phyloP scores from a whole-genome alignment of 2,329 filamentous ascomycete genomes.

The Conoideocrella luteorostrata region DNA sequence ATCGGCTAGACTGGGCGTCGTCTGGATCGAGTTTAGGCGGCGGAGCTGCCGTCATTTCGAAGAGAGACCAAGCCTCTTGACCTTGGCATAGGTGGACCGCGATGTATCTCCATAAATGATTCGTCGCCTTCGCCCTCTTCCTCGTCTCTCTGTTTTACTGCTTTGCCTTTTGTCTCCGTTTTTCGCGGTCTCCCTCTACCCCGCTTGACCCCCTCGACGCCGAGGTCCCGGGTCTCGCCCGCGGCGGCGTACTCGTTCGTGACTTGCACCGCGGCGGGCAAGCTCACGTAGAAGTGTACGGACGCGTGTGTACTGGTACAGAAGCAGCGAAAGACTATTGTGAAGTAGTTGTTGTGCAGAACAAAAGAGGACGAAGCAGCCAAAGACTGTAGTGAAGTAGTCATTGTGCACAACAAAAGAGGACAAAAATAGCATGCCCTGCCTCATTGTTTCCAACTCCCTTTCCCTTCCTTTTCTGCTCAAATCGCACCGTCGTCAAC shows the following conservation, averaged over 20 bases:
- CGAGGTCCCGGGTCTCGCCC: conserved; percentile 18
- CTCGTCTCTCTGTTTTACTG: conserved; percentile 23
- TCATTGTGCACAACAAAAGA: too few species aligned
- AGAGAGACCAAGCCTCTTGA: conserved; percentile 48
- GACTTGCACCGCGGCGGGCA: too few species aligned
- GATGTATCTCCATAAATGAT: conserved; percentile 42
- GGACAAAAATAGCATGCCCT: too few species aligned
- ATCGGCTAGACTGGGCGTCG: conserved; percentile 72
- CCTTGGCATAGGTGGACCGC: conserved; percentile 50
- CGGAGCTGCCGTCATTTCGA: conserved; percentile 42
- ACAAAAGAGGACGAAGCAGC: too few species aligned
- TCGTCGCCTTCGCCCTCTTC: conserved; percentile 32
- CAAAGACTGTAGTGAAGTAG: too few species aligned
- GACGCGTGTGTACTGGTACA: too few species aligned
- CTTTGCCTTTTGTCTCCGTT: conserved; percentile 12
- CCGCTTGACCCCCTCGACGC: conserved; percentile 16
- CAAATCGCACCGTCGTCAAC: too few species aligned
- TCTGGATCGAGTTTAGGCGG: conserved; percentile 64
- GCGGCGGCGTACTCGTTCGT: conserved; percentile 18
- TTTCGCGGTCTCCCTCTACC: conserved; percentile 10
- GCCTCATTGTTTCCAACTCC: too few species aligned
- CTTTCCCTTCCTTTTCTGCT: too few species aligned
- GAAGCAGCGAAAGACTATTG: too few species aligned
- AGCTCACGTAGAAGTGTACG: too few species aligned
- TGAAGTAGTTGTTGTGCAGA: too few species aligned